Base-by-base conservation (phyloP, 2,329 filamentous ascomycete species). In the Aspergillus neoniger region DNA sequence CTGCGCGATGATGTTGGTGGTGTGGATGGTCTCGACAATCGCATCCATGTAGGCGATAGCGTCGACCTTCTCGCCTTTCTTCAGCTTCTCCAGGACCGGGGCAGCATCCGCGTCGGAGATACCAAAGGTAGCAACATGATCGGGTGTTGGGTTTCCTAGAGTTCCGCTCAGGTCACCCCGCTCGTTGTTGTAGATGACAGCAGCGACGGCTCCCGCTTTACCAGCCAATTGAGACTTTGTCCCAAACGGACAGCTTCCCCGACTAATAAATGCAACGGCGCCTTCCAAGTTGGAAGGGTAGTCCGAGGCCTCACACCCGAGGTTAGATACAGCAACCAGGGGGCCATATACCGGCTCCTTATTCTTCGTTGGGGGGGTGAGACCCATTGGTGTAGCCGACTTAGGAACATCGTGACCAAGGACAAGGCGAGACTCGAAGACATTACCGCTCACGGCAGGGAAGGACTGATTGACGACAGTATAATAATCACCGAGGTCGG, bases 111-210 rank as follows among this genome's bases (percentile, higher is more conserved):
- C 77, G 28, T 84, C 82, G 1, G 84, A 84, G 17, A 93, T 76
- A 1, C 88, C 88, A 64, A 92, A 88, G 0, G 88, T 91, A 1
- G 90, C 81, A 39, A 79, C 75, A 0, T 78, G 85, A 55, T 87
- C 68, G 3, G 82, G 78, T 23, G 63, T 64, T 0, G 88, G 87
- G 0, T 79, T 80, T 7, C 88, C 89, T 4, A 94, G 80, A 1
- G 90, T 93, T 36, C 90, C 91, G 53, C 83, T 82, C 0, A 91
- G 76, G 3, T 77, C 74, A 2, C 85, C 89, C 2, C 83, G 75
- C 3, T 87, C 86, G 66, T 87, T 88, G 79, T 93, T 92, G 78
- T 90, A 93, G 51, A 94, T 81, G 10, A 94, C 78, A 1, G 88
- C 90, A 4, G 87, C 90, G 4, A 86, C 73, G 6, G 91, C 91